These are phyloP conservation scores for Xylaria multiplex DNA, from an alignment of 2,329 filamentous ascomycete species.

Conservation along the genomic window DNA sequence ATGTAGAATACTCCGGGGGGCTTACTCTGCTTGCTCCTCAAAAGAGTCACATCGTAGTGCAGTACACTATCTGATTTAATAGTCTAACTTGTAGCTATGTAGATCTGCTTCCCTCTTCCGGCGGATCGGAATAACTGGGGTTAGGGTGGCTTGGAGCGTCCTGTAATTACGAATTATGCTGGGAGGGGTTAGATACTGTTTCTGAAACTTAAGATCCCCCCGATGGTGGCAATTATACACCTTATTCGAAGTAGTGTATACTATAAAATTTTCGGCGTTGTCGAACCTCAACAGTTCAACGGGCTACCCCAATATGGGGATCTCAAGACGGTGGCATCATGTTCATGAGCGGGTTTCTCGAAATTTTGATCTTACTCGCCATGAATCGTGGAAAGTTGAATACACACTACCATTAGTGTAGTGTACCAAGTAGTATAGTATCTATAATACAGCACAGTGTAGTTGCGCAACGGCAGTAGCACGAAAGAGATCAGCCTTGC, in stretches of 20 bases:
- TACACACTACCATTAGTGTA: too few relatives aligned
- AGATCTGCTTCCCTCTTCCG: constrained; percentile 31
- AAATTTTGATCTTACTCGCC: not conserved
- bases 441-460: not conserved
- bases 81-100: constrained; percentile 7
- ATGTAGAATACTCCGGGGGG: not conserved
- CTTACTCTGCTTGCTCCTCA: not conserved
- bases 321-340: too few relatives aligned
- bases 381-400: too few relatives aligned
- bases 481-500: constrained; percentile 10
- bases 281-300: not conserved
- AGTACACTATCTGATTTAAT: too few relatives aligned
- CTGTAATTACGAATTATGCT: constrained; percentile 28
- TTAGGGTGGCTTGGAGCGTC: constrained; percentile 25
- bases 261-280: too few relatives aligned
- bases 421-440: too few relatives aligned
- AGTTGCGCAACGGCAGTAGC: constrained; percentile 9
- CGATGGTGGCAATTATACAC: constrained; percentile 2
- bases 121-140: constrained; percentile 28
- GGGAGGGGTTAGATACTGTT: constrained; percentile 8
- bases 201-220: constrained; percentile 6
- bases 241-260: not conserved
- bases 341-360: not conserved
- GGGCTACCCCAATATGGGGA: not conserved
- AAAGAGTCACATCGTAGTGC: not conserved